Evolutionary conservation across 495 filamentous ascomycete species (phyloP), one percentile per base, ranked within the genome.

Genomic region (Neurospora sp.): DNA sequence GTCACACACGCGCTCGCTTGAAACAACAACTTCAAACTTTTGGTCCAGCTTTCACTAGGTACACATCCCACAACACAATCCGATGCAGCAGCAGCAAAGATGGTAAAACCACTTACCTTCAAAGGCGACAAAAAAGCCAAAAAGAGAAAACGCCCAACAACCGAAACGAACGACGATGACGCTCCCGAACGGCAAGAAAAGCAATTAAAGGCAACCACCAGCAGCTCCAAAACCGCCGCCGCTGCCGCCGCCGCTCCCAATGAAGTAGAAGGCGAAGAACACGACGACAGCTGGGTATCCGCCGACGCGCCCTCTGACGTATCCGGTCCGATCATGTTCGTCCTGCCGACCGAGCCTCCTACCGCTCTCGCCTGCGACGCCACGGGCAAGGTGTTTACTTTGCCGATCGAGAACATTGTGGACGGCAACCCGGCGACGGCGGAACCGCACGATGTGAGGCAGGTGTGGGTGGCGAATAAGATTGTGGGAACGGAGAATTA

Each of bases 111-210:
- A 61, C 86, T 99, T 61, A 85, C 88, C 44, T 99, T 99, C 85
- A 99, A 99, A 85, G 96, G 96, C 84, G 96, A 99, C 81, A 97
- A 94, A 80, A 94, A 95, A 82, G 83, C 89, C 35, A 98, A 96
- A 80, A 98, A 97, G 82, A 88, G 94, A 79, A 98, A 97, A 83
- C 86, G 89, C 59, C 78, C 83, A 37, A 81, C 83, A 75, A 81
- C 42, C 18, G 82, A 46, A 83, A 83, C 74, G 82, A 31, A 82
- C 75, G 83, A 79, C 72, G 82, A 80, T 73, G 71, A 80, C 4
- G 70, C 79, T 9, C 74, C 75, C 31, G 77, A 82, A 2, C 53
- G 53, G 14, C 22, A 35, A 61, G 27, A 35, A 16, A 65, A 65
- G 31, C 27, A 65, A 65, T 5, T 10, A 7, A 37, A 65, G 5